Evolutionary conservation across 2,329 filamentous ascomycete genomes (phyloP), one percentile per base, ranked within the genome.

Genomic region (Ascomycota sp.): DNA sequence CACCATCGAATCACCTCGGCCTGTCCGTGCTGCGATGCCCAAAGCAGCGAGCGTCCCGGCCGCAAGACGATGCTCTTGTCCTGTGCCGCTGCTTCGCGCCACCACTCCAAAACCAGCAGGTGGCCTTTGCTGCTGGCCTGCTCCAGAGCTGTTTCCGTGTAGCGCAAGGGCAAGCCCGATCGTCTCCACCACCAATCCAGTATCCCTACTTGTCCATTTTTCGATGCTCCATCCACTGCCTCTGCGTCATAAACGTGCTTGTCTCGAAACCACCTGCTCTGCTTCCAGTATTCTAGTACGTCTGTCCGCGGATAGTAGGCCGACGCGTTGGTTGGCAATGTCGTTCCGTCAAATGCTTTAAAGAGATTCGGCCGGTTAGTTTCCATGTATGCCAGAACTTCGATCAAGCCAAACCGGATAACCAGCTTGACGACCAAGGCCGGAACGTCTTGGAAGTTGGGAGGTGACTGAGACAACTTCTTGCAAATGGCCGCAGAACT

Each of bases 111-210:
- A 1, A 94, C 82, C 6, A 71, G 58, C n/a, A 93, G 62, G 38
- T 89, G 78, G 7, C 85, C 83, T 43, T 81, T 76, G 4, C 74
- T 74, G 34, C 77, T 86, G 20, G 86, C 85, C 43, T 85, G 77
- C 51, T 94, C 86, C 12, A 95, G 65, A 0, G 86, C 81, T 5
- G 73, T 65, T 47, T 93, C 82, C 8, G 79, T 92, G 51, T 89
- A 93, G 39, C 80, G 75, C 13, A 94, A 61, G 2, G 75, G 70
- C 2, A 94, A 61, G 1, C 77, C 78, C 0, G 66, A 69, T 7
- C 76, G 81, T 15, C 75, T 65, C 47, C 78, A 77, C 86, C 86
- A 95, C 79, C 82, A 92, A 43, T 93, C 79, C 1, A 95, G 63
- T 0, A 92, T 75, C 38, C 80, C 69, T 10, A 91, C 66, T 40